A percentile compares a stretch with the other conserved stretches of the same genome.
phyloP scores from a whole-genome alignment of 176 grass and related monocot genomes.

The Avena sativa region DNA sequence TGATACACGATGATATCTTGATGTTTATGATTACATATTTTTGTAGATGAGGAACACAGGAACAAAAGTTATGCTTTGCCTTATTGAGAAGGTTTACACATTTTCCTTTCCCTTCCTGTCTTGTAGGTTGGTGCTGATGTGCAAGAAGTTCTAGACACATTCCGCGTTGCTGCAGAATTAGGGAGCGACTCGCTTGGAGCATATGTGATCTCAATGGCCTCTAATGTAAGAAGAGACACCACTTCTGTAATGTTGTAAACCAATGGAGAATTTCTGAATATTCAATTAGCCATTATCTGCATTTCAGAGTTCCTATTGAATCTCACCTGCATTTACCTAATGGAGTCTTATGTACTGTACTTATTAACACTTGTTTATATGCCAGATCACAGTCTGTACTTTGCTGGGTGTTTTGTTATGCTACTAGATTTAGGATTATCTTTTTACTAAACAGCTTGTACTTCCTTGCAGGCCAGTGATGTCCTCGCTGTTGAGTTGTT shows the following conservation, averaged over 20 bases:
- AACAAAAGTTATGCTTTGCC: neutral
- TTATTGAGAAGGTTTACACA: slow-evolving; percentile 12
- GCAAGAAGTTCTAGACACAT: slow-evolving; percentile 93
- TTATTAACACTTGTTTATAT: neutral
- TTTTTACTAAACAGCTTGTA: slow-evolving; percentile 19
- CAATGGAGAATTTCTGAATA: neutral
- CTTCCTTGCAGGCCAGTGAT: slow-evolving; percentile 77
- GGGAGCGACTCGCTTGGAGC: slow-evolving; percentile 86
- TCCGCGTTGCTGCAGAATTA: slow-evolving; percentile 82
- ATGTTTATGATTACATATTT: neutral
- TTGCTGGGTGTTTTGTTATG: neutral
- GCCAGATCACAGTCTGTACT: too few species aligned
- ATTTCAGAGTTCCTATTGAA: neutral
- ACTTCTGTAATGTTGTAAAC: neutral
- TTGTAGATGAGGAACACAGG: neutral
- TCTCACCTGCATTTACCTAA: neutral
- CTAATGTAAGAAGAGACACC: slow-evolving; percentile 64
- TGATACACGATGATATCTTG: neutral
- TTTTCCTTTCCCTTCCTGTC: slow-evolving; percentile 26
- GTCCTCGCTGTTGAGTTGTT: slow-evolving; percentile 89
- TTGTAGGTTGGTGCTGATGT: slow-evolving; percentile 73
- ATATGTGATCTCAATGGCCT: slow-evolving; percentile 98
- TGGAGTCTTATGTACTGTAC: neutral
- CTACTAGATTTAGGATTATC: neutral
- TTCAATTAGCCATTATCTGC: neutral